phyloP scores from a whole-genome alignment of 768 basidiomycete genomes.

The Phaffia tasmanica region DNA sequence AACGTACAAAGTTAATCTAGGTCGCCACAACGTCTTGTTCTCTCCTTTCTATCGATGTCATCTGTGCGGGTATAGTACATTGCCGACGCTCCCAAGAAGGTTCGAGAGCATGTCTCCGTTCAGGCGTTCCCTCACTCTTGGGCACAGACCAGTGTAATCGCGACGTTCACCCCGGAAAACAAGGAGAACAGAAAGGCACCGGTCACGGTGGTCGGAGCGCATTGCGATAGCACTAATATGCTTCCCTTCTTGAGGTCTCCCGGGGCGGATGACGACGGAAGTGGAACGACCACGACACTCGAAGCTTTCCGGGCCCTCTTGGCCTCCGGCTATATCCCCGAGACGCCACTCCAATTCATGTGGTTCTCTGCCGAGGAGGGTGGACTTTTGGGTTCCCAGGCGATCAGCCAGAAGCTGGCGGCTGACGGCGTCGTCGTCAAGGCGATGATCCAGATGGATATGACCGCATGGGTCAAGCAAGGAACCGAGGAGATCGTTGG shows the following conservation, averaged over 20 bases:
- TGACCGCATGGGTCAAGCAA: conserved; percentile 88
- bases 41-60: background rate
- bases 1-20: background rate
- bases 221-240: conserved; percentile 52
- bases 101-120: conserved; percentile 46
- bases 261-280: conserved; percentile 45
- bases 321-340: conserved; percentile 56
- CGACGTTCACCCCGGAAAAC: conserved; percentile 63
- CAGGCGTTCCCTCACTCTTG: conserved; percentile 67
- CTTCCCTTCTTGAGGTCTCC: conserved; percentile 42
- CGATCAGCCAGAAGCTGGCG: conserved; percentile 67
- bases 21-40: background rate
- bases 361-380: conserved; percentile 72
- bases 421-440: conserved; percentile 53
- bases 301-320: conserved; percentile 52
- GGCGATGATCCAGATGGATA: conserved; percentile 83
- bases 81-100: conserved; percentile 11
- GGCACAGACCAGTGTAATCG: conserved; percentile 73
- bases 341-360: conserved; percentile 61
- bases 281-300: conserved; percentile 65
- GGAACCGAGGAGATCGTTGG: conserved; percentile 61
- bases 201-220: conserved; percentile 52
- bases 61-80: conserved; percentile 3
- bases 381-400: conserved; percentile 79
- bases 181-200: conserved; percentile 52